Percentiles rank a stretch among this genome's conserved stretches.
These are phyloP conservation scores for Fusarium siculi DNA, from an alignment of 2,329 filamentous ascomycete genomes.

Conservation along the genomic window DNA sequence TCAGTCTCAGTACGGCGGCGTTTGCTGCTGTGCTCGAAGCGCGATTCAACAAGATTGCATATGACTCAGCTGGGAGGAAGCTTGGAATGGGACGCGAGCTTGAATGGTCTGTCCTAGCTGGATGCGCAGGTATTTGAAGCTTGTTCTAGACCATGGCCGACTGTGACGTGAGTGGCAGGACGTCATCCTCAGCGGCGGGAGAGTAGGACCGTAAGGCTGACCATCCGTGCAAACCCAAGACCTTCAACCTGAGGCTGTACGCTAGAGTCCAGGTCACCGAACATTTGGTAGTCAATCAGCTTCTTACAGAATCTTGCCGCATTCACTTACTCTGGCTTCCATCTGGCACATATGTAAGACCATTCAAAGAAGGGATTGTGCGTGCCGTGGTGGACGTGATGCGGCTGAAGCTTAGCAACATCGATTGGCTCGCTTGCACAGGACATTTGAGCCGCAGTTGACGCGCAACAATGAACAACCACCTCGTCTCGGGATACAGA, in stretches of 20 bases:
- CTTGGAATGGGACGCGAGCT: too few relatives aligned
- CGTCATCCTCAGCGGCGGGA: too few relatives aligned
- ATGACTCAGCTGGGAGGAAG: too few relatives aligned
- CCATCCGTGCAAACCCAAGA: not conserved
- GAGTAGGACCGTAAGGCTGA: not conserved
- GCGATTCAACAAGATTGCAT: too few relatives aligned
- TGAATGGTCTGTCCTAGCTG: too few relatives aligned
- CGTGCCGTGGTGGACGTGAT: not conserved
- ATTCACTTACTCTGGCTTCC: accelerated
- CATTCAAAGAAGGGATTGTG: accelerated
- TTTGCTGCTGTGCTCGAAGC: too few relatives aligned
- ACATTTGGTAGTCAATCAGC: accelerated
- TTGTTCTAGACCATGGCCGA: too few relatives aligned
- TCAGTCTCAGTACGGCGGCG: too few relatives aligned
- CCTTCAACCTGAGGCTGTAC: not conserved
- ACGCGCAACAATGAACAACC: not conserved
- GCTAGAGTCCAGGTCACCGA: not conserved
- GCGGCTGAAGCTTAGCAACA: not conserved
- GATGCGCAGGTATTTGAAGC: too few relatives aligned
- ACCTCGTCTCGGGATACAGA: accelerated
- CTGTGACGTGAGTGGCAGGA: too few relatives aligned
- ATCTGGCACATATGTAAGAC: not conserved
- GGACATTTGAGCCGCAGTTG: not conserved
- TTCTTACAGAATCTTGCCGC: accelerated
- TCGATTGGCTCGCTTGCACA: not conserved